These are phyloP conservation scores for Elasticomyces elasticus DNA, from an alignment of 495 filamentous ascomycete genomes.

Conservation along the genomic window DNA sequence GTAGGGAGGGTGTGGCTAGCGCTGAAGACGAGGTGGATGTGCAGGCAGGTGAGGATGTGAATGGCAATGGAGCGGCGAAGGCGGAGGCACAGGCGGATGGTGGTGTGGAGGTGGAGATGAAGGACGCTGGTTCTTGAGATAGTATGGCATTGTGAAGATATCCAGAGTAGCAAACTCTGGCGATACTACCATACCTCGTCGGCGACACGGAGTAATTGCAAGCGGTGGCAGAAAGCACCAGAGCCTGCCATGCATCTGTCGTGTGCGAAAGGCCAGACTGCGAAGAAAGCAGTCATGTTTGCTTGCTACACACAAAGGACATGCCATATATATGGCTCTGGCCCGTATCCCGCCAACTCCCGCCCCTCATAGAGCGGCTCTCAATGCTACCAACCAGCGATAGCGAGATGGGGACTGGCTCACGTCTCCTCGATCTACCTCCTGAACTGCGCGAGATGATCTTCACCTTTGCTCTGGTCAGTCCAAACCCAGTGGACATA, in stretches of 20 bases:
- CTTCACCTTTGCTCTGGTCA: background rate
- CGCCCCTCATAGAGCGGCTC: background rate
- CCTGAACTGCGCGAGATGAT: background rate
- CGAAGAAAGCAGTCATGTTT: too few species aligned
- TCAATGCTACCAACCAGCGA: background rate
- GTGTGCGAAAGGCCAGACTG: too few species aligned
- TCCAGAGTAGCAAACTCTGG: too few species aligned
- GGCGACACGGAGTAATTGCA: too few species aligned
- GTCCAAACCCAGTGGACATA: background rate
- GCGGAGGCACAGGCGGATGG: background rate
- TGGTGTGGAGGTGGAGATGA: background rate
- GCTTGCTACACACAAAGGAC: too few species aligned
- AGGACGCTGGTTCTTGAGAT: background rate
- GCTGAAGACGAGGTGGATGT: constrained; percentile 12
- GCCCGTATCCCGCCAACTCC: too few species aligned
- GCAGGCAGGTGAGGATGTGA: background rate
- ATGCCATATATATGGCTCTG: too few species aligned
- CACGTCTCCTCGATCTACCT: background rate
- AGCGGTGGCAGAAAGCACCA: too few species aligned
- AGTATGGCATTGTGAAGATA: too few species aligned
- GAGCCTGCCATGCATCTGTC: too few species aligned
- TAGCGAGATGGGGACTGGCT: background rate
- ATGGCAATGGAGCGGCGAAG: background rate
- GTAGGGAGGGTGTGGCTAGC: constrained; percentile 3
- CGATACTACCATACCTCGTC: too few species aligned